These are phyloP conservation scores for Telfairia occidentalis DNA, from an alignment of 331 rosid species.

Conservation along the genomic window DNA sequence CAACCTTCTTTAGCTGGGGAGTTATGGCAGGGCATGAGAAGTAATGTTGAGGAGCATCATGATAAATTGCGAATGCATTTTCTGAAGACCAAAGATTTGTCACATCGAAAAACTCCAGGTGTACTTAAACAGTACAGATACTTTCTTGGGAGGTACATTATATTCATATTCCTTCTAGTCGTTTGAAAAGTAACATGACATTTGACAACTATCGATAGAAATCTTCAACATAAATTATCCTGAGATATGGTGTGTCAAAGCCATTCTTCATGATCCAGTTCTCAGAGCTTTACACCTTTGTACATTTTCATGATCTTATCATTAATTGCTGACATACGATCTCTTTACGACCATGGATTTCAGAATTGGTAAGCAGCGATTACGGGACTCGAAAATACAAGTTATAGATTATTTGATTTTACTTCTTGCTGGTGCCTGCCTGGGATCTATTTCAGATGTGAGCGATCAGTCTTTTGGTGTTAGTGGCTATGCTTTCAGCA, in stretches of 20 bases:
- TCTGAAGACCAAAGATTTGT: slow-evolving; percentile 64
- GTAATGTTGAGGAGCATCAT: slow-evolving; percentile 41
- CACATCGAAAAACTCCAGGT: slow-evolving; percentile 66
- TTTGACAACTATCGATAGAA: not conserved
- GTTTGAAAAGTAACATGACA: not conserved
- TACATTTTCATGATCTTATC: not conserved
- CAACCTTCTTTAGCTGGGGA: slow-evolving; percentile 68
- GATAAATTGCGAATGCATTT: slow-evolving; percentile 57
- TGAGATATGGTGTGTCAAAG: not conserved
- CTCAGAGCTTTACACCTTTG: not conserved
- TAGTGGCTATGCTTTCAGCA: slow-evolving; percentile 59
- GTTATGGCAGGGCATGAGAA: slow-evolving; percentile 73
- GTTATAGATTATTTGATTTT: slow-evolving; percentile 83
- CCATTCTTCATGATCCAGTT: not conserved
- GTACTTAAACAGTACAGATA: slow-evolving; percentile 59
- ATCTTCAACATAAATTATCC: not conserved
- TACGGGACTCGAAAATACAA: slow-evolving; percentile 73
- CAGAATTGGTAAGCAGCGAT: slow-evolving; percentile 82
- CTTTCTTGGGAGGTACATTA: slow-evolving; percentile 67
- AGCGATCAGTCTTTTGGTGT: slow-evolving; percentile 72
- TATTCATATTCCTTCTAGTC: not conserved
- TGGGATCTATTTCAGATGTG: slow-evolving; percentile 61
- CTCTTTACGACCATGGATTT: slow-evolving; percentile 8
- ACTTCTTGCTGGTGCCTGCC: slow-evolving; percentile 93
- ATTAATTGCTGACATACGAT: not conserved